Base-by-base conservation (phyloP, 2,329 filamentous ascomycete genomes). In the Monosporascus sp. region DNA sequence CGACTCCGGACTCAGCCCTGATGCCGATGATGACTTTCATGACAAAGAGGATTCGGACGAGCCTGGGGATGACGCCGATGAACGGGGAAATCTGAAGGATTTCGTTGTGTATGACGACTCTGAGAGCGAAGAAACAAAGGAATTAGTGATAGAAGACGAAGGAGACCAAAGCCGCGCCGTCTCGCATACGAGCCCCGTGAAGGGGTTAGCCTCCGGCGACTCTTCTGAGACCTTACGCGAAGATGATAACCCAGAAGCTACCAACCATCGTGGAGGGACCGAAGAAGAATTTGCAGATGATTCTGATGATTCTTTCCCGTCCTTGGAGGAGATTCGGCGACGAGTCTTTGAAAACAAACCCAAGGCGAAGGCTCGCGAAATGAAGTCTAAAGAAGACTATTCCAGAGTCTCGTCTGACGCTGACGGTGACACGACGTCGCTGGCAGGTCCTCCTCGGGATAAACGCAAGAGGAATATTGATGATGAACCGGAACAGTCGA, bases 41-140 rank as follows among this genome's bases (percentile, higher is more conserved):
- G 5, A 34, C 11, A 1, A 34, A 34, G 11, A 34, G 11, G 11
- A 34, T 5, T 11, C 9, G 31, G 31, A 14, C 31, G 31, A 14
- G 9, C 11, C 31, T 5, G 31, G 31, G 5, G 51, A 53, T 47
- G 48, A 42, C 17, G n/a, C 11, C 14, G 61, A 64, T 27, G 54
- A 57, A 6, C 36, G 56, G 11, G 61, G 58, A 6, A 60, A 61
- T 39, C 49, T 58, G 9, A 62, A 58, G 46, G 58, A 52, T 24
- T 65, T 64, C 41, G 25, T 64, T 3, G 60, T 60, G 20, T 55
- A 54, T 2, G 58, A 62, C 36, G 53, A 53, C 24, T 42, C 59
- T 20, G 55, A 56, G 49, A 57, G 37, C 48, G 53, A 47, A 11
- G 51, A 55, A 48, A 37, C 44, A 38, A 17, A 27, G 11, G 36